Evolutionary conservation across 352 stramenopile species (phyloP).

Genomic region (Phytophthora rubi): DNA sequence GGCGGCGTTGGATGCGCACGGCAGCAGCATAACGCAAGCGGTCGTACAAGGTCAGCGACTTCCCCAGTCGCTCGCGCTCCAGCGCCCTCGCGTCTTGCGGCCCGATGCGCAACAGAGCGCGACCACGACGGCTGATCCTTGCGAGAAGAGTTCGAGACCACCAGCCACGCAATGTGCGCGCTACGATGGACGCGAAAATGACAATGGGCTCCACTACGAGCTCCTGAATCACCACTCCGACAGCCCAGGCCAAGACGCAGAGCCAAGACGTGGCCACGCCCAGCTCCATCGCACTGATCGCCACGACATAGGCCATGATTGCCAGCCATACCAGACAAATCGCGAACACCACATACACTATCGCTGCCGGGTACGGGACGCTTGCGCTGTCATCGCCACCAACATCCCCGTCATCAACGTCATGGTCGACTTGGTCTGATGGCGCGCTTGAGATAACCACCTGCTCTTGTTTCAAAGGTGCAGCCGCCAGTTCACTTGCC

Average conservation of each 20-base stretch:
- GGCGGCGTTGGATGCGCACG: conserved; percentile 66
- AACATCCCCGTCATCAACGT: background rate
- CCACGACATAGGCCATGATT: conserved; percentile 50
- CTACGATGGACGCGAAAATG: conserved; percentile 59
- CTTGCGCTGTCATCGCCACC: conserved; percentile 21
- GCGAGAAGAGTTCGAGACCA: conserved; percentile 55
- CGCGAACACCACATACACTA: conserved; percentile 62
- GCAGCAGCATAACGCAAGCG: conserved; percentile 72
- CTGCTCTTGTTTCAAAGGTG: conserved; percentile 27
- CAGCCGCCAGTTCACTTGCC: conserved; percentile 47
- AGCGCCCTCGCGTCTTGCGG: conserved; percentile 24
- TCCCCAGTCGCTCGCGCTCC: conserved; percentile 28
- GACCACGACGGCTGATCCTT: conserved; percentile 51
- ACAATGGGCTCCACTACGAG: conserved; percentile 55
- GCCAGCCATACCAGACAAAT: conserved; percentile 51
- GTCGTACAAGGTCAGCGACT: conserved; percentile 71
- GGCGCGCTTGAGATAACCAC: conserved; percentile 6
- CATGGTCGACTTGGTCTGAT: background rate
- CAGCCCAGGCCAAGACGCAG: conserved; percentile 56
- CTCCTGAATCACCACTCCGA: conserved; percentile 57
- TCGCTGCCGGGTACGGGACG: conserved; percentile 73
- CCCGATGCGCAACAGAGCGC: conserved; percentile 53
- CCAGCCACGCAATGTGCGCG: conserved; percentile 62
- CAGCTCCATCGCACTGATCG: conserved; percentile 54
- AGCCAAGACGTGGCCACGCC: conserved; percentile 55